Conservation (phyloP, 805 yeast species). For the Cyberlindnera japonica region DNA sequence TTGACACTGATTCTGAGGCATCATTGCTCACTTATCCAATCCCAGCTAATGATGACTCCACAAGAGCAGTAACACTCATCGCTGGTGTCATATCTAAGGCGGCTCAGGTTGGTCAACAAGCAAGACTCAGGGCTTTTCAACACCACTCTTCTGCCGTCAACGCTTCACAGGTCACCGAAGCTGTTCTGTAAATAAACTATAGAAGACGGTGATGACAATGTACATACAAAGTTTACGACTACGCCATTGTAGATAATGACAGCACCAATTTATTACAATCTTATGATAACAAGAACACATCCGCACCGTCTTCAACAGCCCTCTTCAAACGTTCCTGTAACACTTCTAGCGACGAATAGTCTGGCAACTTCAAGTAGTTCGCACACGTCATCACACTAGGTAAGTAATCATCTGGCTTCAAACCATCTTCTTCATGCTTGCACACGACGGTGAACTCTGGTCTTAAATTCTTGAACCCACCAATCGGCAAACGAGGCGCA, state of each 20-base stretch:
- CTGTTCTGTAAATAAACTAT: neutral
- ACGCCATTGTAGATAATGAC: too few relatives aligned
- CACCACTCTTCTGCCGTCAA: neutral
- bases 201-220: neutral
- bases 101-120: conserved; percentile 69
- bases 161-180: neutral
- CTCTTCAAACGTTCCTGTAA: conserved; percentile 56
- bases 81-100: conserved; percentile 82
- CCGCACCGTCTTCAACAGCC: conserved; percentile 86
- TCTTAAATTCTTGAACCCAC: conserved; percentile 79
- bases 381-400: conserved; percentile 99
- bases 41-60: conserved; percentile 93
- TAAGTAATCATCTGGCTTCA: conserved; percentile 69
- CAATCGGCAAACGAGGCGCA: conserved; percentile 87
- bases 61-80: conserved; percentile 74
- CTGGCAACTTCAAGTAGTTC: conserved; percentile 85
- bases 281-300: conserved; percentile 72
- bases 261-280: too few relatives aligned
- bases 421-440: conserved; percentile 70
- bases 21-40: conserved; percentile 87
- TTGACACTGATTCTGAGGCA: conserved; percentile 94
- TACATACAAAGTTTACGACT: too few relatives aligned
- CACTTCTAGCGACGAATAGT: conserved; percentile 60
- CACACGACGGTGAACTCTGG: conserved; percentile 88
- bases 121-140: conserved; percentile 19